A percentile compares a stretch with the other conserved stretches of the same genome.
phyloP scores from a whole-genome alignment of 1,284 basidiomycete species.

The Austropuccinia psidii region DNA sequence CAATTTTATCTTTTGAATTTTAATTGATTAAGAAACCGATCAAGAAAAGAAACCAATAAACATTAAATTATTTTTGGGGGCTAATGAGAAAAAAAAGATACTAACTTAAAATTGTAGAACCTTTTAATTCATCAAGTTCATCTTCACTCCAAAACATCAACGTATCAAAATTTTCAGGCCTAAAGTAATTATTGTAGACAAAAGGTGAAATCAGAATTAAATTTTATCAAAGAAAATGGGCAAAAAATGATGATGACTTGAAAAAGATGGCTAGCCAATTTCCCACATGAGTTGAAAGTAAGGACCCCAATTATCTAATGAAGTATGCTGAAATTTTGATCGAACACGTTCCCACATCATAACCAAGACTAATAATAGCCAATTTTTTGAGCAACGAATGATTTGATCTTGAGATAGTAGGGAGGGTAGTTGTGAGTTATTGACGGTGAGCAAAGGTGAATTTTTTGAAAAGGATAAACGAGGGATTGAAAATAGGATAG shows the following conservation, averaged over 20 bases:
- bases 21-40: slow-evolving; percentile 36
- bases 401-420: background rate
- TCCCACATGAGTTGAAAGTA: slow-evolving; percentile 21
- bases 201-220: background rate
- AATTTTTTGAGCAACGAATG: background rate
- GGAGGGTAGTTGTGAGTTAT: background rate
- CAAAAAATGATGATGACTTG: background rate
- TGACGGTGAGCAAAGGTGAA: slow-evolving; percentile 9
- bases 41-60: background rate
- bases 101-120: slow-evolving; percentile 76
- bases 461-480: background rate
- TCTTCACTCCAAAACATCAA: slow-evolving; percentile 87
- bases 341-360: slow-evolving; percentile 22
- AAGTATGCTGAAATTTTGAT: background rate
- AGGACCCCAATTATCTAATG: background rate
- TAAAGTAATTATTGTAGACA: background rate
- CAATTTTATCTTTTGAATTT: slow-evolving; percentile 67
- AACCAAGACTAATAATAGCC: slow-evolving; percentile 7
- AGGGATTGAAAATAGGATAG: slow-evolving; percentile 13
- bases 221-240: background rate
- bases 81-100: slow-evolving; percentile 39
- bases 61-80: background rate
- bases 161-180: slow-evolving; percentile 67
- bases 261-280: background rate
- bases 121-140: slow-evolving; percentile 68